Evolutionary conservation across 805 yeast species (phyloP).

Genomic region (Kodamaea nitidulidarum): DNA sequence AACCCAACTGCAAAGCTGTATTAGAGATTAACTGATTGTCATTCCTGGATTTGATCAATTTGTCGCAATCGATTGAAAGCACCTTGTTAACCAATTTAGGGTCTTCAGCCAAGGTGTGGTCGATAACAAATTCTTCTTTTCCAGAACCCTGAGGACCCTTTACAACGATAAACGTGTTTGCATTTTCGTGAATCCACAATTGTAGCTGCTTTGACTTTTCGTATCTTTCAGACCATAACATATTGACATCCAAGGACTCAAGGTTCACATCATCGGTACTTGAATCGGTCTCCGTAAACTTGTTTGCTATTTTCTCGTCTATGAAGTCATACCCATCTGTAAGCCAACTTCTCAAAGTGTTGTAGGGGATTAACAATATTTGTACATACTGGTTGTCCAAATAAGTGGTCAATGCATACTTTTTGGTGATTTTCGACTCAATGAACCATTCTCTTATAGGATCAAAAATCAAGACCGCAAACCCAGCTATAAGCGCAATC

Average conservation of each 20-base stretch:
- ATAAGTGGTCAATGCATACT: conserved; percentile 48
- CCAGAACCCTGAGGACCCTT: conserved; percentile 97
- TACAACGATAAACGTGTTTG: conserved; percentile 84
- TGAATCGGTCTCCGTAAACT: conserved; percentile 12
- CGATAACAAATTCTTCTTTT: conserved; percentile 71
- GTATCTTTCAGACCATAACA: conserved; percentile 68
- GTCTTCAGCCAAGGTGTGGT: conserved; percentile 58
- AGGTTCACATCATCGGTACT: conserved; percentile 27
- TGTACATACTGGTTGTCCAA: conserved; percentile 31
- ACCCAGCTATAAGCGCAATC: conserved; percentile 71
- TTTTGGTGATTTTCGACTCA: conserved; percentile 64
- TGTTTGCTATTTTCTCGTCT: conserved; percentile 23
- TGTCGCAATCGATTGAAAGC: conserved; percentile 75
- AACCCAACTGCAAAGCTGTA: conserved; percentile 77
- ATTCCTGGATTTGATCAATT: conserved; percentile 64
- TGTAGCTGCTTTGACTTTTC: conserved; percentile 65
- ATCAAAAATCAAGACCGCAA: conserved; percentile 85
- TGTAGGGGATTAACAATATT: conserved; percentile 25
- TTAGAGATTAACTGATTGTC: conserved; percentile 65
- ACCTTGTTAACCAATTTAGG: conserved; percentile 41
- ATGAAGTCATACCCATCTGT: conserved; percentile 33
- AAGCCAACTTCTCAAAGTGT: conserved; percentile 22
- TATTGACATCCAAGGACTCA: conserved; percentile 13
- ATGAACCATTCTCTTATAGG: conserved; percentile 85
- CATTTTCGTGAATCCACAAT: conserved; percentile 82